Evolutionary conservation across 108 stramenopile species (phyloP).

Genomic region (Stephanodiscus minutulus): DNA sequence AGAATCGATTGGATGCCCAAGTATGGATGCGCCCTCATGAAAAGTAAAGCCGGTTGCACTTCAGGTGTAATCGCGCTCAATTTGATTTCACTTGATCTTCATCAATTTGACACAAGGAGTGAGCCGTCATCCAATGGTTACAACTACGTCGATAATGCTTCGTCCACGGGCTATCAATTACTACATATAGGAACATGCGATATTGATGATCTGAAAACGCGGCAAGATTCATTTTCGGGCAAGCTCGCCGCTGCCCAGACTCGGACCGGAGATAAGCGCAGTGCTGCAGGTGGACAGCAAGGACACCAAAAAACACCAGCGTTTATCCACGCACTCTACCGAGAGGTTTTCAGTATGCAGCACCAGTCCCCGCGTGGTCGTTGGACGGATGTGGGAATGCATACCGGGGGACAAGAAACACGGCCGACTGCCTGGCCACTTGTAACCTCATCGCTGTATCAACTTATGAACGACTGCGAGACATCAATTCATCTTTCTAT

Average conservation of each 20-base stretch:
- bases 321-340: conserved; percentile 36
- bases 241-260: conserved; percentile 8
- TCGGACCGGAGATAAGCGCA: conserved; percentile 17
- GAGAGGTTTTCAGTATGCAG: conserved; percentile 15
- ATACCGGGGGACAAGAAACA: conserved; percentile 26
- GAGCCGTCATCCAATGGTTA: conserved; percentile 9
- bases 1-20: conserved; percentile 32
- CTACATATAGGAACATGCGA: conserved; percentile 24
- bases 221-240: conserved; percentile 5
- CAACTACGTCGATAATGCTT: conserved; percentile 17
- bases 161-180: conserved; percentile 24
- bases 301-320: conserved; percentile 46
- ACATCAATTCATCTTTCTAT: neutral
- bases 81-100: conserved; percentile 28
- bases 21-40: conserved; percentile 44
- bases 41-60: conserved; percentile 15
- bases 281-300: conserved; percentile 24
- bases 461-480: conserved; percentile 10
- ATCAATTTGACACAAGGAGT: conserved; percentile 17
- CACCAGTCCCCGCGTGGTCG: conserved; percentile 24
- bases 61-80: conserved; percentile 21
- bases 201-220: neutral
- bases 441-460: conserved; percentile 17
- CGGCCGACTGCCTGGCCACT: conserved; percentile 24
- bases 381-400: conserved; percentile 45